phyloP scores from a whole-genome alignment of 2,329 filamentous ascomycete species.

The Xylaria sp. region DNA sequence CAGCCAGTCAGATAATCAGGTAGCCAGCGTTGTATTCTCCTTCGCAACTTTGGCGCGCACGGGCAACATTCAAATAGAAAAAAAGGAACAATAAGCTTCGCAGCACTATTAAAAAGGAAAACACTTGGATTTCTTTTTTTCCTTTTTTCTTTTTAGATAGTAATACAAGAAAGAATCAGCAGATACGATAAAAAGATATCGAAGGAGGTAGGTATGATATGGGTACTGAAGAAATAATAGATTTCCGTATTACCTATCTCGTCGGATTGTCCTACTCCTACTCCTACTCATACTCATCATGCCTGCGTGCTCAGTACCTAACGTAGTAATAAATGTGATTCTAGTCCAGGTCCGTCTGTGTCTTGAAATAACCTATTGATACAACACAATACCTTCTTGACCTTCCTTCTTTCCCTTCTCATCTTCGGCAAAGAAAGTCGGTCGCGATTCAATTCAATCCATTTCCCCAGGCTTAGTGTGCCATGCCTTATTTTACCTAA shows the following conservation, averaged over 20 bases:
- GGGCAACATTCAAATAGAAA: background rate
- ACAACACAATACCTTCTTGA: too few relatives aligned
- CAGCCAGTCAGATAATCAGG: too few relatives aligned
- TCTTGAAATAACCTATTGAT: background rate
- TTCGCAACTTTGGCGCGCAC: conserved; percentile 3
- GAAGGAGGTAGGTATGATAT: too few relatives aligned
- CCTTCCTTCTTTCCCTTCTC: background rate
- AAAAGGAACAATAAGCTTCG: conserved; percentile 7
- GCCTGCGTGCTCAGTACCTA: background rate
- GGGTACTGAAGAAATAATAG: background rate
- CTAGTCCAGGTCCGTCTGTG: background rate
- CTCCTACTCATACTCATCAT: too few relatives aligned
- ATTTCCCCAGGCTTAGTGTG: background rate
- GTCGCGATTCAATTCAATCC: too few relatives aligned
- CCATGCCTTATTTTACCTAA: conserved; percentile 16
- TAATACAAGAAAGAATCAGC: too few relatives aligned
- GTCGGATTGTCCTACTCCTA: too few relatives aligned
- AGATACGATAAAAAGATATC: too few relatives aligned
- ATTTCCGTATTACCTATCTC: background rate
- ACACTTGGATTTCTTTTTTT: background rate
- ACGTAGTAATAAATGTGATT: too few relatives aligned
- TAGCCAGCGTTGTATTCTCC: background rate
- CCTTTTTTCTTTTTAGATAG: too few relatives aligned
- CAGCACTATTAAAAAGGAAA: conserved; percentile 8
- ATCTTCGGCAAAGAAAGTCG: background rate